Evolutionary conservation across 768 basidiomycete species (phyloP).

Genomic region (Multifurca ochricompacta): DNA sequence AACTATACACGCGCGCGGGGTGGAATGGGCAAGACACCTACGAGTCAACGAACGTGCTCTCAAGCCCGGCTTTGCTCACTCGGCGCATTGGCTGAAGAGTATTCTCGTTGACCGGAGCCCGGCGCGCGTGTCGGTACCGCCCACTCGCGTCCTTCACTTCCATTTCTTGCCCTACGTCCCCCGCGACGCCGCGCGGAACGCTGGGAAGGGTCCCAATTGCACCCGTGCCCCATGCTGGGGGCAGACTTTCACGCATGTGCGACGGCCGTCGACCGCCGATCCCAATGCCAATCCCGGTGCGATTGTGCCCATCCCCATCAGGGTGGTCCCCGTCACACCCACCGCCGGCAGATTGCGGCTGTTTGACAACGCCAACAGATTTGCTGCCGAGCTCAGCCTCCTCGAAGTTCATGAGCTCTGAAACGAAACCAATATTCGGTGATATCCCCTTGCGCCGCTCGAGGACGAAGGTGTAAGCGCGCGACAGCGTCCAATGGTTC

Average conservation of each 20-base stretch:
- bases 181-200: slow-evolving; percentile 34
- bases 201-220: slow-evolving; percentile 18
- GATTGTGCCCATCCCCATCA: slow-evolving; percentile 28
- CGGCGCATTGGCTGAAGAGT: slow-evolving; percentile 85
- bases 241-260: slow-evolving; percentile 70
- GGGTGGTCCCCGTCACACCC: slow-evolving; percentile 25
- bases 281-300: slow-evolving; percentile 33
- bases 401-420: slow-evolving; percentile 95
- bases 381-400: slow-evolving; percentile 81
- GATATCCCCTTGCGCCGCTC: slow-evolving; percentile 92
- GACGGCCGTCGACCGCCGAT: slow-evolving; percentile 41
- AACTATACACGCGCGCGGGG: not conserved
- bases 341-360: slow-evolving; percentile 28
- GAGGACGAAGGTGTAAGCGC: slow-evolving; percentile 85
- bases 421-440: slow-evolving; percentile 96
- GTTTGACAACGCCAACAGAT: slow-evolving; percentile 56
- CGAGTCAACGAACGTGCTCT: slow-evolving; percentile 37
- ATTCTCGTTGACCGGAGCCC: slow-evolving; percentile 80
- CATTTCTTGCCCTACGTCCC: slow-evolving; percentile 71
- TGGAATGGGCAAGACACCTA: not conserved
- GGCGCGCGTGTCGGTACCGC: slow-evolving; percentile 78
- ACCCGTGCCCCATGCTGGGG: slow-evolving; percentile 39
- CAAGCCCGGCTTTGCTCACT: slow-evolving; percentile 90
- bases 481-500: slow-evolving; percentile 92
- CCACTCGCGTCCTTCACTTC: slow-evolving; percentile 84